Conservation (phyloP, 768 basidiomycete species). For the Sporobolomyces phaffii region DNA sequence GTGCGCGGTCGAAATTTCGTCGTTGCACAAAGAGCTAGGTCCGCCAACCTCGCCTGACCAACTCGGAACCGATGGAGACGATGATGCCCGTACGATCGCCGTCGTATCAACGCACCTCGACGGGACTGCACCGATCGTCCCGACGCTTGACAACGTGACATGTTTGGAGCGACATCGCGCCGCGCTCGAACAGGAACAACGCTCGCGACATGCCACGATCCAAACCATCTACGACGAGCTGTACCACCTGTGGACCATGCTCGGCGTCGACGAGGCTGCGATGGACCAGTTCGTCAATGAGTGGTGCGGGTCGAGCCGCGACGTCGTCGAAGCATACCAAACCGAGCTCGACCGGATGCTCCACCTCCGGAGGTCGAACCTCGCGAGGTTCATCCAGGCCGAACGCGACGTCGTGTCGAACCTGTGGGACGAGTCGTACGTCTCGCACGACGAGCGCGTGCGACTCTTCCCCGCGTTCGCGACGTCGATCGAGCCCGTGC, state of each 20-base stretch:
- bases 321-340: constrained; percentile 73
- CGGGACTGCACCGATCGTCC: no score
- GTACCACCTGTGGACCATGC: constrained; percentile 78
- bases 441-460: constrained; percentile 60
- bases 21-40: constrained; percentile 75
- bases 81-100: no score
- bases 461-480: constrained; percentile 68
- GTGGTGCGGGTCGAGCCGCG: constrained; percentile 68
- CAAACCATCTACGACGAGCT: constrained; percentile 91
- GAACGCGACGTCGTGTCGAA: constrained; percentile 72
- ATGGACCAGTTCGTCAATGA: constrained; percentile 89
- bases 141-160: constrained; percentile 63
- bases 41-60: constrained; percentile 45
- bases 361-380: constrained; percentile 75
- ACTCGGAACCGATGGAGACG: constrained; percentile 41
- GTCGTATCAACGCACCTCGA: no score
- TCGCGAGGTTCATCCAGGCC: constrained; percentile 74
- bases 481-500: constrained; percentile 51
- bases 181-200: constrained; percentile 65
- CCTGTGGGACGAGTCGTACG: constrained; percentile 80
- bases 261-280: constrained; percentile 69
- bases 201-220: constrained; percentile 70
- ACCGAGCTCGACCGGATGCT: constrained; percentile 85
- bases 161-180: constrained; percentile 61
- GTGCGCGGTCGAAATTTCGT: constrained; percentile 69